Evolutionary conservation across 2,329 filamentous ascomycete genomes (phyloP).

Genomic region (Aspergillus pseudonomiae): DNA sequence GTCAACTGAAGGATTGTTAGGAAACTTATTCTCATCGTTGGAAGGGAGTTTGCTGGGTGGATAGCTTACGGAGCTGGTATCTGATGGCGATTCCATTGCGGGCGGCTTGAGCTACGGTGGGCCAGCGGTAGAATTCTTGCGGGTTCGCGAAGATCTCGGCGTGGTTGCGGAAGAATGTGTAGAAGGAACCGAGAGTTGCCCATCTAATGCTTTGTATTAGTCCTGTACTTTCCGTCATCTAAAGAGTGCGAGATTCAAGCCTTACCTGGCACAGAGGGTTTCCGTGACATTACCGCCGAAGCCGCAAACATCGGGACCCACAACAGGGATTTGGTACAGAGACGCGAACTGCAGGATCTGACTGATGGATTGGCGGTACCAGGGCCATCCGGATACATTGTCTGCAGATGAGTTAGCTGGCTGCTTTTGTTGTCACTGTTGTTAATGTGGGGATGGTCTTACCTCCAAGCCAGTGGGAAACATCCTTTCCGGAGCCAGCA

Average conservation of each 20-base stretch:
- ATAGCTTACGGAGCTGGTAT: not conserved
- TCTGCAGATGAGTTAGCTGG: not conserved
- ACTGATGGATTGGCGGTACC: not conserved
- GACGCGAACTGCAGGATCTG: not conserved
- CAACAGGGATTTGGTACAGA: not conserved
- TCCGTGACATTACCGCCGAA: not conserved
- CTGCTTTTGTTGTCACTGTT: not conserved
- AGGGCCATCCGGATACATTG: not conserved
- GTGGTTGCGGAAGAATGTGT: not conserved
- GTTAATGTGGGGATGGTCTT: not conserved
- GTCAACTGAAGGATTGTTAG: not conserved
- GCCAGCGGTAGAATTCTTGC: not conserved
- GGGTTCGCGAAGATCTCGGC: not conserved
- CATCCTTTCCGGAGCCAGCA: not conserved
- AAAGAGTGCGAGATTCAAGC: not conserved
- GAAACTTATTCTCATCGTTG: fast-evolving
- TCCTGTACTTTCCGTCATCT: not conserved
- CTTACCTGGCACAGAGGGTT: not conserved
- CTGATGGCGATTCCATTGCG: not conserved
- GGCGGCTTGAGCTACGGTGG: not conserved
- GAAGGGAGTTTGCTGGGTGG: not conserved
- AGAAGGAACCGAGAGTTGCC: not conserved
- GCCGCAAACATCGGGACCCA: not conserved
- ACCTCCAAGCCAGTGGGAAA: not conserved
- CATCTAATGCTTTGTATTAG: not conserved